Evolutionary conservation across 2,329 filamentous ascomycete genomes (phyloP).

Genomic region (Aspergillus ochraceoroseus): DNA sequence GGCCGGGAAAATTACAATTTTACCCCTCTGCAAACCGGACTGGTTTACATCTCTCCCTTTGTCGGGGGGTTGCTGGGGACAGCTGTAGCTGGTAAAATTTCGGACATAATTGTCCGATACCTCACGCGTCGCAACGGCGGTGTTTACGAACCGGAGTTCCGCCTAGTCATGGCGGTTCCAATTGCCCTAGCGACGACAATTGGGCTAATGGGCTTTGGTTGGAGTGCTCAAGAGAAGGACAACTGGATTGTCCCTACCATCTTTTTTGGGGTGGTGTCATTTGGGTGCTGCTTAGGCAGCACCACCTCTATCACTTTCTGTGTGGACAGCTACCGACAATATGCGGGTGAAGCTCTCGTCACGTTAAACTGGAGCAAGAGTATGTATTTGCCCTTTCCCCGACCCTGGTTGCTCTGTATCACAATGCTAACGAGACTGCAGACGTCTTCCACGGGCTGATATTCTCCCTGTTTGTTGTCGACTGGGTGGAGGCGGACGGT

Average conservation of each 20-base stretch:
- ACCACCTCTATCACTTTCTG: slow-evolving; percentile 92
- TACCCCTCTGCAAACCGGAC: slow-evolving; percentile 69
- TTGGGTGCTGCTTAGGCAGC: slow-evolving; percentile 83
- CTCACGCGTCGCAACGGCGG: slow-evolving; percentile 87
- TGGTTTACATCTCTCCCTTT: slow-evolving; percentile 88
- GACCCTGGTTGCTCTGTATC: not conserved
- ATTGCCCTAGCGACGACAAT: slow-evolving; percentile 72
- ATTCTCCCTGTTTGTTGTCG: slow-evolving; percentile 81
- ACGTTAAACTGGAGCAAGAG: slow-evolving; percentile 93
- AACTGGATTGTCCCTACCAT: slow-evolving; percentile 87
- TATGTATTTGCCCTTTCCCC: slow-evolving; percentile 31
- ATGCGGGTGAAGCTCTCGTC: slow-evolving; percentile 88
- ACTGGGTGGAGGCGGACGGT: slow-evolving; percentile 73
- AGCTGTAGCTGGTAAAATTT: slow-evolving; percentile 80
- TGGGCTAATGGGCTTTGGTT: slow-evolving; percentile 94
- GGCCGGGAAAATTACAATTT: slow-evolving; percentile 70
- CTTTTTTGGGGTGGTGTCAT: slow-evolving; percentile 88
- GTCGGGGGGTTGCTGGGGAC: slow-evolving; percentile 86
- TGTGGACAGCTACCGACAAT: slow-evolving; percentile 87
- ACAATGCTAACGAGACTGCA: slow-evolving; percentile 24
- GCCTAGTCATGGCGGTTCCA: slow-evolving; percentile 79
- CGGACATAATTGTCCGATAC: slow-evolving; percentile 73
- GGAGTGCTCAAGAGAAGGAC: slow-evolving; percentile 71
- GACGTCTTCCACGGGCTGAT: slow-evolving; percentile 83
- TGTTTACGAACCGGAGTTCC: slow-evolving; percentile 90